Conservation (phyloP, 2,329 filamentous ascomycete species). For the Colletotrichum truncatum region DNA sequence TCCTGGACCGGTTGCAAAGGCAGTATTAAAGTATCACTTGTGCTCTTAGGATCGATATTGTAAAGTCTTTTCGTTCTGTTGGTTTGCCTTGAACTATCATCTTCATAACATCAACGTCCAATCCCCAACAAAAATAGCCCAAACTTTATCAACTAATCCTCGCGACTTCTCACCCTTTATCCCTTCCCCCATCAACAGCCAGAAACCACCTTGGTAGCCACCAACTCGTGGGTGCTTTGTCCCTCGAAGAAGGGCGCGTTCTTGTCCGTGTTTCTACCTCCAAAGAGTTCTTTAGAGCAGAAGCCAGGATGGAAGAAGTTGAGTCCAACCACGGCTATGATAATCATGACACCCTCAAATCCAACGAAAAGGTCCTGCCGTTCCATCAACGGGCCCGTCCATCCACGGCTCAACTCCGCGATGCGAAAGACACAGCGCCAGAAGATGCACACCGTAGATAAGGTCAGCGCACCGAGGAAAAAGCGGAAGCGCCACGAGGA, state of each 20-base stretch:
- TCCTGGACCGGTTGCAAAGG: too few relatives aligned
- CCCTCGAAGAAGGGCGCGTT: not conserved
- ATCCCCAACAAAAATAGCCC: too few relatives aligned
- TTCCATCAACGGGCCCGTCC: slow-evolving; percentile 65
- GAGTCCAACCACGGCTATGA: slow-evolving; percentile 53
- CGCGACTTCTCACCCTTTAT: too few relatives aligned
- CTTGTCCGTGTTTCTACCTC: not conserved
- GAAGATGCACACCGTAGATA: slow-evolving; percentile 71
- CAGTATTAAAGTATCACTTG: too few relatives aligned
- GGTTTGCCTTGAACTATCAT: too few relatives aligned
- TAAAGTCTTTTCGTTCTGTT: too few relatives aligned
- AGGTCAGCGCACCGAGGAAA: slow-evolving; percentile 62
- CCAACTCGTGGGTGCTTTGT: slow-evolving; percentile 29
- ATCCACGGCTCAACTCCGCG: slow-evolving; percentile 72
- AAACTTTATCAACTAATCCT: too few relatives aligned
- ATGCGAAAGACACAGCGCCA: slow-evolving; percentile 73
- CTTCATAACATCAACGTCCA: too few relatives aligned
- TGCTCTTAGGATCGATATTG: too few relatives aligned
- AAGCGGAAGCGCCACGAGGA: slow-evolving; percentile 55
- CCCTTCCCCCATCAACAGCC: not conserved
- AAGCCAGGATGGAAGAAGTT: slow-evolving; percentile 54
- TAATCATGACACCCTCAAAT: slow-evolving; percentile 65
- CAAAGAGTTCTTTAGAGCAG: slow-evolving; percentile 40
- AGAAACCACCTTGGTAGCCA: not conserved
- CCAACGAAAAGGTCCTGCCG: slow-evolving; percentile 65